Percentiles rank a stretch among this genome's conserved stretches.
These are phyloP conservation scores for Actinidia arguta DNA, from an alignment of 179 eudicot species.

Conservation along the genomic window DNA sequence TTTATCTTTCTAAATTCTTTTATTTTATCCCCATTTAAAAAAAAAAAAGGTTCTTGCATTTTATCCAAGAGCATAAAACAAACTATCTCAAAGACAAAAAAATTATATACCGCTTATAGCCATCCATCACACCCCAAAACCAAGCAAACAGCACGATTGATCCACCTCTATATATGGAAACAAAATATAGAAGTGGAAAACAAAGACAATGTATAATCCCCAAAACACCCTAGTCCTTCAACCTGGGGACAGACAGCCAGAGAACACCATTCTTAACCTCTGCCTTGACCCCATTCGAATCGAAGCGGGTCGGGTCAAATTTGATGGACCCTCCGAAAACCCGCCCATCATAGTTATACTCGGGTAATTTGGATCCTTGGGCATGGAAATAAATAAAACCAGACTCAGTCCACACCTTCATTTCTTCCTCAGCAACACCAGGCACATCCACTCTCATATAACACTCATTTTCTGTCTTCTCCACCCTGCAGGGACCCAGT, in stretches of 20 bases:
- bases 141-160: no score
- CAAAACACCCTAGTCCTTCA: slow-evolving; percentile 14
- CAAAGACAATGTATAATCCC: no score
- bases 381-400: slow-evolving; percentile 24
- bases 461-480: slow-evolving; percentile 23
- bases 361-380: not conserved
- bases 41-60: no score
- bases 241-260: slow-evolving; percentile 25
- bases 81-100: no score
- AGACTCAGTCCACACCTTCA: slow-evolving; percentile 22
- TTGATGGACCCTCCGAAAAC: slow-evolving; percentile 25
- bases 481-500: slow-evolving; percentile 23
- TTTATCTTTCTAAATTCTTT: no score
- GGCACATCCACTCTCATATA: slow-evolving; percentile 35
- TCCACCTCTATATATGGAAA: no score
- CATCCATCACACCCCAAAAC: no score
- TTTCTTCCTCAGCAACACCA: slow-evolving; percentile 14
- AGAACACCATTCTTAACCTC: slow-evolving; percentile 30
- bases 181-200: no score
- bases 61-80: no score
- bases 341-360: slow-evolving; percentile 23
- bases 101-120: no score
- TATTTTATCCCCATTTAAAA: no score
- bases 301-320: slow-evolving; percentile 1
- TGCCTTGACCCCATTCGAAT: slow-evolving; percentile 1